Evolutionary conservation across 306 rosid species (phyloP).

Genomic region (Cyclanthera cordifolia): DNA sequence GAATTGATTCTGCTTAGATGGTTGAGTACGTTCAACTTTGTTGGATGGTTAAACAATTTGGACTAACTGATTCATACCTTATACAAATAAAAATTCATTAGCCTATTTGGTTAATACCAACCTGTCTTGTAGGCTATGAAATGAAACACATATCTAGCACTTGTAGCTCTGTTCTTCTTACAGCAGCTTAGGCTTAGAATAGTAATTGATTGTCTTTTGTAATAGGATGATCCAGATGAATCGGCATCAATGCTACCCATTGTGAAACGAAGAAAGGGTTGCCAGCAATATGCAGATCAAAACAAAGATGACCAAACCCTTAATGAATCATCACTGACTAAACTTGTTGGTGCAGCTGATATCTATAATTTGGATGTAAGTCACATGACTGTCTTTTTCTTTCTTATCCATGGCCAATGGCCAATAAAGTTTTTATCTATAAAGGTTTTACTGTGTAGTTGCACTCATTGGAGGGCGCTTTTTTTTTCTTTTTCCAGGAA

Average conservation of each 20-base stretch:
- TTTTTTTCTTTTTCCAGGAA: slow-evolving; percentile 34
- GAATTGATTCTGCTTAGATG: neutral
- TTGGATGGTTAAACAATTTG: neutral
- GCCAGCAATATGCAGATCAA: slow-evolving; percentile 31
- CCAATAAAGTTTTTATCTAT: neutral
- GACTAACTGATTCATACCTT: neutral
- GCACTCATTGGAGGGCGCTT: neutral
- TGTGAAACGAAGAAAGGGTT: slow-evolving; percentile 28
- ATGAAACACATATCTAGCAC: neutral
- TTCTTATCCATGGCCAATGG: neutral
- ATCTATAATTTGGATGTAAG: slow-evolving; percentile 60
- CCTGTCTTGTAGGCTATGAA: neutral
- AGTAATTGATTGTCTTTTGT: slow-evolving; percentile 3
- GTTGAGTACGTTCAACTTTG: neutral
- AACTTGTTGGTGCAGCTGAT: slow-evolving; percentile 63
- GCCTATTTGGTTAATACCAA: neutral
- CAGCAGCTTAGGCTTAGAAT: neutral
- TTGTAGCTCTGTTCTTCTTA: slow-evolving; percentile 1
- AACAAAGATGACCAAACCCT: slow-evolving; percentile 49
- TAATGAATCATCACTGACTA: slow-evolving; percentile 56
- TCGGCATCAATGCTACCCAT: slow-evolving; percentile 32
- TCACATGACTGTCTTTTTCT: neutral
- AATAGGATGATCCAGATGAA: slow-evolving; percentile 47
- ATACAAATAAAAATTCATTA: neutral
- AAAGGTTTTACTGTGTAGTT: neutral